Evolutionary conservation across 2,329 filamentous ascomycete genomes (phyloP), one percentile per base, ranked within the genome.

Genomic region (Keithomyces neogunnii): DNA sequence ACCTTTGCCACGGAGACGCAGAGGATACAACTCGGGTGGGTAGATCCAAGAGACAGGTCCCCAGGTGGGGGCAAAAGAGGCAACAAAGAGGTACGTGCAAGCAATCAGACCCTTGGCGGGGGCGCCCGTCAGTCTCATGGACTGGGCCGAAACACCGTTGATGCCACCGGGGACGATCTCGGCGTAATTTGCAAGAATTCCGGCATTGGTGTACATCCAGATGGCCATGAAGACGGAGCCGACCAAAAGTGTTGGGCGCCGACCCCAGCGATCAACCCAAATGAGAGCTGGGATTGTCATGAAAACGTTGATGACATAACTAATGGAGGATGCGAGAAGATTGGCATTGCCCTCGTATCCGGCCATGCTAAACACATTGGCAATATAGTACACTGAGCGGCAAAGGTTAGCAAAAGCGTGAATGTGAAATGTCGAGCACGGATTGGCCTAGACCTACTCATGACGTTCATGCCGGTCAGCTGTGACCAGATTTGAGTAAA

Each of bases 281-380:
- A 91, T 68, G 29, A 92, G 75, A 1, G 87, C 87, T 0, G 86
- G 85, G 3, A 91, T 65, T 0, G 88, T 92, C 82, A 89, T 88
- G 49, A 84, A 54, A 1, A 92, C 87, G 65, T 91, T 91, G 72
- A 92, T 88, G 59, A 90, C 75, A 55, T 81, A 81, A 57, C 78
- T 74, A 19, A 82, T 77, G 4, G 74, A 76, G 0, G 77, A 78
- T 1, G 77, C 77, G 45, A 79, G 69, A 8, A 81, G 65, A 38
- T 75, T 76, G 54, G 76, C 66, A 51, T 80, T 76, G 8, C 68
- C 66, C 9, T 47, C 52, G 50, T 71, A 70, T 0, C 68, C 68
- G 0, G 68, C 68, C 67, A 71, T 71, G 29, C 60, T 60, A 51
- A 71, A 71, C 5, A 71, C 63, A 33, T 66, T 69, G 3, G 63